Evolutionary conservation across 345 rosid species (phyloP).

Genomic region (Gossypium sturtianum): DNA sequence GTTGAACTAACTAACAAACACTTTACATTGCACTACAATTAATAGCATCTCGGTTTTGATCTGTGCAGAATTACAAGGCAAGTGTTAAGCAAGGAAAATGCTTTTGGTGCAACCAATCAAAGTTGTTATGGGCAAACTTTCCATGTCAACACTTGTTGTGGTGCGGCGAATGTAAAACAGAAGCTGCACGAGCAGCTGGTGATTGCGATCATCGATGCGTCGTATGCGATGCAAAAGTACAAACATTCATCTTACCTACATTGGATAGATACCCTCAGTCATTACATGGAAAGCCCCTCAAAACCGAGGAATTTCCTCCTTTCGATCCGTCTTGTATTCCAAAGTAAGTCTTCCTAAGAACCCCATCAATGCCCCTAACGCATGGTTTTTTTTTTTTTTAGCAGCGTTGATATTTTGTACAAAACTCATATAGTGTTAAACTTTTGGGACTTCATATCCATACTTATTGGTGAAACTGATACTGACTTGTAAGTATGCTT

Average conservation of each 20-base stretch:
- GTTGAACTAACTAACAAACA: not conserved
- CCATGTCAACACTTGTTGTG: conserved; percentile 75
- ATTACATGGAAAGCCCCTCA: not conserved
- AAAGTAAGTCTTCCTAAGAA: conserved; percentile 7
- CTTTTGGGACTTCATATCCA: not conserved
- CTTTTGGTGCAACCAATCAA: conserved; percentile 52
- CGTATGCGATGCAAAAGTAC: conserved; percentile 56
- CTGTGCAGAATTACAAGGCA: conserved; percentile 38
- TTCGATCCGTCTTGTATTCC: not conserved
- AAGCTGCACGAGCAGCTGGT: conserved; percentile 25
- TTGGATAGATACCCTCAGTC: conserved; percentile 2
- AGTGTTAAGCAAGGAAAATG: conserved; percentile 40
- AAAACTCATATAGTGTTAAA: not conserved
- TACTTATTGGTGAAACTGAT: not conserved
- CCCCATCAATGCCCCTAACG: not conserved
- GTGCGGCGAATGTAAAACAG: conserved; percentile 55
- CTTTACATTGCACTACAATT: not conserved
- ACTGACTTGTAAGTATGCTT: conserved; percentile 2
- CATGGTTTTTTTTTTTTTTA: not conserved
- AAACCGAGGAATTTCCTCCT: conserved; percentile 16
- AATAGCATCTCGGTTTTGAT: not conserved
- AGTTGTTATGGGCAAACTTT: conserved; percentile 50
- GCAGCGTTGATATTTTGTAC: not conserved
- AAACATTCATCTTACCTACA: conserved; percentile 33
- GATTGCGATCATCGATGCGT: conserved; percentile 57